These are phyloP conservation scores for Fomitopsis pulvina DNA, from an alignment of 768 basidiomycete genomes.

Conservation along the genomic window DNA sequence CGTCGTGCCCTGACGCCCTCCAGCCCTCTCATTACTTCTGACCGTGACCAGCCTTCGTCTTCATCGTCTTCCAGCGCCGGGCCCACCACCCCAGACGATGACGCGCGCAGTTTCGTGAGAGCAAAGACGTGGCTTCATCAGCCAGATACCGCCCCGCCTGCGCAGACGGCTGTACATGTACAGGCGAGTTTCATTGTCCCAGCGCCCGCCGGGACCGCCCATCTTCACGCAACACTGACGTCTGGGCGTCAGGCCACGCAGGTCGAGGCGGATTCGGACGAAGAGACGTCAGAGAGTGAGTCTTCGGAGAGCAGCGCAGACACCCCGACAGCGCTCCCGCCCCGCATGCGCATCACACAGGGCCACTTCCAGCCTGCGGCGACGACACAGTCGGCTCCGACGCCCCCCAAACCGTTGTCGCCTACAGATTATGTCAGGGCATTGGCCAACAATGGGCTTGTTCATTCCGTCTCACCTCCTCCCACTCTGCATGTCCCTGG, in stretches of 20 bases:
- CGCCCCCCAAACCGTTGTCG: slow-evolving; percentile 11
- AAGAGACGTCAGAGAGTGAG: slow-evolving; percentile 8
- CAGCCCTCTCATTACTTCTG: slow-evolving; percentile 19
- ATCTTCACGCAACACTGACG: slow-evolving; percentile 2
- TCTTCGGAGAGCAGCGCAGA: not conserved
- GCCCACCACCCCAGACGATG: slow-evolving; percentile 53
- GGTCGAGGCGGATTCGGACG: slow-evolving; percentile 8
- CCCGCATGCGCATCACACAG: not conserved
- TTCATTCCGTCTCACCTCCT: slow-evolving; percentile 33
- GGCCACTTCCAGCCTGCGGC: not conserved
- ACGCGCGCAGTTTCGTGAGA: slow-evolving; percentile 18
- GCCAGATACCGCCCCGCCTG: slow-evolving; percentile 10
- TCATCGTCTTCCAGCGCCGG: slow-evolving; percentile 59
- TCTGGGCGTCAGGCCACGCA: not conserved
- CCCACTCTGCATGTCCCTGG: slow-evolving; percentile 40
- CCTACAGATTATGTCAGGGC: slow-evolving; percentile 31
- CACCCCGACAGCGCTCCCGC: slow-evolving; percentile 5
- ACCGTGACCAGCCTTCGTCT: slow-evolving; percentile 22
- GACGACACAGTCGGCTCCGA: not conserved
- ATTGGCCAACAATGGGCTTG: slow-evolving; percentile 42
- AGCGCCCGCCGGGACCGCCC: slow-evolving; percentile 1
- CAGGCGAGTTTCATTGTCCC: slow-evolving; percentile 8
- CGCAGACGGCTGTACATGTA: slow-evolving; percentile 6
- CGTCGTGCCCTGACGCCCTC: slow-evolving; percentile 5
- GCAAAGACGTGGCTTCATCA: slow-evolving; percentile 2